Evolutionary conservation across 805 yeast species (phyloP), one percentile per base, ranked within the genome.

Genomic region (Cyberlindnera japonica): DNA sequence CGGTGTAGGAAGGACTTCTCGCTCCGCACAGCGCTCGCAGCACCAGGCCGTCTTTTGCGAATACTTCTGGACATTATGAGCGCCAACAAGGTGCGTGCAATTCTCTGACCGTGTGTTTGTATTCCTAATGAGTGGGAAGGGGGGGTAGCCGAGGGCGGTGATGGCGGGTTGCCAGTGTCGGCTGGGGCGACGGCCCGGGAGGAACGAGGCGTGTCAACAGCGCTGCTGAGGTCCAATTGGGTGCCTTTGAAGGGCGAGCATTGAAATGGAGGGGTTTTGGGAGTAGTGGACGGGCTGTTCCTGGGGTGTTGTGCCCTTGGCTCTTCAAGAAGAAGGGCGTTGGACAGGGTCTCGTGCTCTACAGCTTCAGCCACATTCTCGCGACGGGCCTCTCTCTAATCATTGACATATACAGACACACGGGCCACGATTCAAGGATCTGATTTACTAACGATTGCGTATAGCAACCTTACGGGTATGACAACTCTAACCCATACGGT

Each of bases 401-500:
- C 33, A 19, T 27, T 22, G 24, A 11, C 11, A 9, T 15, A n/a
- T 14, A 16, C 14, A 16, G 22, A 20, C 5, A 20, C n/a, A n/a
- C n/a, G n/a, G n/a, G n/a, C n/a, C n/a, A n/a, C n/a, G n/a, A n/a
- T n/a, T n/a, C n/a, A n/a, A n/a, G n/a, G n/a, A n/a, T n/a, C n/a
- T n/a, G 20, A 11, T 20, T 5, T 34, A 28, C 43, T 43, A 43
- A 36, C 42, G 21, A 22, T 17, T 4, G 5, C 21, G 12, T 15
- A 18, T 29, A 33, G 41, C 39, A 45, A 35, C 37, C 40, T 19
- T 50, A 50, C 41, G 54, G 53, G 33, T 54, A 54, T 38, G 51
- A 54, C 31, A 45, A 46, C 47, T 44, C 53, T 19, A 54, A 54
- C 44, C 59, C 59, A 14, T 54, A 54, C 35, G 50, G 48, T 24